phyloP scores from a whole-genome alignment of 345 rosid genomes.

The Moringa oleifera region DNA sequence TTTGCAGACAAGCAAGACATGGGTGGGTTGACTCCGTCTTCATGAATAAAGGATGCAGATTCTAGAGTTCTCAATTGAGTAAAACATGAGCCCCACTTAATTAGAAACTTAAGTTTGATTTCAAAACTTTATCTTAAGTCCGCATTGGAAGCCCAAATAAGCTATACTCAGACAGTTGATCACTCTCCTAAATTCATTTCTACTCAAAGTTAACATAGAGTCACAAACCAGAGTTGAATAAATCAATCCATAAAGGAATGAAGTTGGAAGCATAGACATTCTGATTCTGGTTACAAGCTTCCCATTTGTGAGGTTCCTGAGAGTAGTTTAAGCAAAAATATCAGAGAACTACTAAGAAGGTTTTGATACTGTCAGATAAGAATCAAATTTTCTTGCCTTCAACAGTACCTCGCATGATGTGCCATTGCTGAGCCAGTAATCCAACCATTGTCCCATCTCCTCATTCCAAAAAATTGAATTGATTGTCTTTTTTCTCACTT shows the following conservation, averaged over 20 bases:
- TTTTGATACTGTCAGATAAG: not conserved
- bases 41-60: no score
- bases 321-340: not conserved
- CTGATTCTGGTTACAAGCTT: slow-evolving; percentile 55
- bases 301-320: slow-evolving; percentile 56
- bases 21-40: not conserved
- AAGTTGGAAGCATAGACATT: slow-evolving; percentile 75
- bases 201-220: slow-evolving; percentile 1
- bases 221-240: slow-evolving; percentile 65
- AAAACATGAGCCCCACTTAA: no score
- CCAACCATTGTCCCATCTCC: slow-evolving; percentile 78
- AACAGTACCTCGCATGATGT: slow-evolving; percentile 22
- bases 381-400: not conserved
- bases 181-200: not conserved
- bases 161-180: not conserved
- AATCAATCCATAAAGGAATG: slow-evolving; percentile 67
- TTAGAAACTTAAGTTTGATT: not conserved
- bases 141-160: not conserved
- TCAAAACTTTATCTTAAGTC: not conserved
- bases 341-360: not conserved
- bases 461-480: slow-evolving; percentile 69
- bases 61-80: not conserved
- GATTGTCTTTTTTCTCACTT: slow-evolving; percentile 54
- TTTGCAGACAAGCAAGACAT: not conserved
- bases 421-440: slow-evolving; percentile 54